Conservation (phyloP, 257 asterid species). For the Penstemon eatonii region DNA sequence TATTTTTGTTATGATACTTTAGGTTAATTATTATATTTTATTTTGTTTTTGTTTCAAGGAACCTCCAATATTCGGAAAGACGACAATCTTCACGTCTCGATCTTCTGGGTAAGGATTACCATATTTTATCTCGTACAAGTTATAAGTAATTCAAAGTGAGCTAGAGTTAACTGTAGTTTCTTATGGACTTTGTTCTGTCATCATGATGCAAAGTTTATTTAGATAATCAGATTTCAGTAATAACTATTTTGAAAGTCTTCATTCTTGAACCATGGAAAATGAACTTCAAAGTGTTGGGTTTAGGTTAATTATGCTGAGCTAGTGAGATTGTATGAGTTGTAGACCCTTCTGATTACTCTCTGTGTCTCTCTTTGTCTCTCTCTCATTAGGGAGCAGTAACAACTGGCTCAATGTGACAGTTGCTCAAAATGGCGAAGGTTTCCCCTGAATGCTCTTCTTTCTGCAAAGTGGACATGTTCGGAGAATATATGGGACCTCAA, state of each 20-base stretch:
- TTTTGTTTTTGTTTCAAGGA: slow-evolving; percentile 49
- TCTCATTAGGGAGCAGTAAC: slow-evolving; percentile 73
- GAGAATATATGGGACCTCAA: slow-evolving; percentile 69
- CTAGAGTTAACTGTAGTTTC: not conserved
- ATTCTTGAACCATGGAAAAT: not conserved
- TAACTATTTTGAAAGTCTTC: not conserved
- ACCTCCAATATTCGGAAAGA: slow-evolving; percentile 93
- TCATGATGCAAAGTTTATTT: slow-evolving; percentile 7
- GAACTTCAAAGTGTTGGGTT: not conserved
- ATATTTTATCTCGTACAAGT: not conserved
- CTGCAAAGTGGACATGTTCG: slow-evolving; percentile 80
- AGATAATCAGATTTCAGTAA: not conserved
- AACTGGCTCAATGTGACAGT: slow-evolving; percentile 81
- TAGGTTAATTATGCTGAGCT: not conserved
- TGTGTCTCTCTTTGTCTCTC: not conserved
- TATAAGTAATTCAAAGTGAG: not conserved
- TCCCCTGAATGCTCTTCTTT: slow-evolving; percentile 71
- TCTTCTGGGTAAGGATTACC: slow-evolving; percentile 73
- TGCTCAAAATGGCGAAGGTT: slow-evolving; percentile 91
- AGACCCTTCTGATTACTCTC: no score
- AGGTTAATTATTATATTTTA: slow-evolving; percentile 18
- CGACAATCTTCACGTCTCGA: slow-evolving; percentile 67
- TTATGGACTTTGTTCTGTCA: not conserved
- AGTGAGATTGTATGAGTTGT: no score
- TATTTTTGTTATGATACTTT: slow-evolving; percentile 3